These are phyloP conservation scores for Cercospora sp. DNA, from an alignment of 2,329 filamentous ascomycete species.

Conservation along the genomic window DNA sequence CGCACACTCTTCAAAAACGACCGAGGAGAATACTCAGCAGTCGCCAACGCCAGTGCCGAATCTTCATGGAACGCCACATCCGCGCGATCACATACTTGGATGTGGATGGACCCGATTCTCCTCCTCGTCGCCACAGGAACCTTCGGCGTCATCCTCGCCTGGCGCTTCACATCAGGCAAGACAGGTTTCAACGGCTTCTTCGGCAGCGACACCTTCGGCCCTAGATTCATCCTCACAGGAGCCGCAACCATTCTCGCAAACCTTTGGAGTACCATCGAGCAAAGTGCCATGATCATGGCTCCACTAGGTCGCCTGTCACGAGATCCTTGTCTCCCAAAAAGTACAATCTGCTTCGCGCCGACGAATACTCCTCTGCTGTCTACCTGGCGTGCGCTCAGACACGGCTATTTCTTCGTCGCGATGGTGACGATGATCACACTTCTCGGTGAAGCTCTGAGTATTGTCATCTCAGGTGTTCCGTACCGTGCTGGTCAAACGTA, in stretches of 20 bases:
- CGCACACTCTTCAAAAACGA: not conserved
- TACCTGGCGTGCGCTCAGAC: constrained; percentile 13
- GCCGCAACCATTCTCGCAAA: constrained; percentile 22
- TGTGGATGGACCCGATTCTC: constrained; percentile 20
- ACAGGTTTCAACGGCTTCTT: constrained; percentile 29
- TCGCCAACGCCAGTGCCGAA: not conserved
- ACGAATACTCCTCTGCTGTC: constrained; percentile 24
- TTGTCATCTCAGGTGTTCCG: constrained; percentile 26
- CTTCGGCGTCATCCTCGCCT: constrained; percentile 25
- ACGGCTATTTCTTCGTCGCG: constrained; percentile 21
- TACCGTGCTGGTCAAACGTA: constrained; percentile 23
- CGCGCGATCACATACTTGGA: constrained; percentile 12
- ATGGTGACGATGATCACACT: constrained; percentile 20
- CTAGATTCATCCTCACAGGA: constrained; percentile 27
- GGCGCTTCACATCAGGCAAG: constrained; percentile 20
- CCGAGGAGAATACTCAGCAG: not conserved
- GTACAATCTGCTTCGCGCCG: constrained; percentile 23
- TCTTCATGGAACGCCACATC: not conserved
- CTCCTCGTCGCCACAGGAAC: constrained; percentile 16
- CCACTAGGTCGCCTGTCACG: constrained; percentile 18
- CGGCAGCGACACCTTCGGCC: constrained; percentile 27
- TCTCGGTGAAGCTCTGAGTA: constrained; percentile 22
- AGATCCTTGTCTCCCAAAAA: constrained; percentile 7
- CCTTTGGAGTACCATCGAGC: constrained; percentile 23
- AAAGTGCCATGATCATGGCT: constrained; percentile 21